These are phyloP conservation scores for Chamaenerion angustifolium DNA, from an alignment of 345 rosid genomes.

Conservation along the genomic window DNA sequence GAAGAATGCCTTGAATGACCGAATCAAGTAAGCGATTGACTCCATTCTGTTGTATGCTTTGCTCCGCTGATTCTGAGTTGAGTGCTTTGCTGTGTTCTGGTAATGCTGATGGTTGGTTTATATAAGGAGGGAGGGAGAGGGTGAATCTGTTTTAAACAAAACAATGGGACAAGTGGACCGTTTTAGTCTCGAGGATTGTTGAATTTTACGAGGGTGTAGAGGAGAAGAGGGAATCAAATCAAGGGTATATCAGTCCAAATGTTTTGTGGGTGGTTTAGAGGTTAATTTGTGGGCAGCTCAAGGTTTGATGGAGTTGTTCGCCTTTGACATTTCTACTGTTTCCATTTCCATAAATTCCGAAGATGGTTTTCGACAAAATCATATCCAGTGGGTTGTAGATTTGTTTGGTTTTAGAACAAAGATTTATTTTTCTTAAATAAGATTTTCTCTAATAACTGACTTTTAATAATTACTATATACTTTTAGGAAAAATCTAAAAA, in stretches of 20 bases:
- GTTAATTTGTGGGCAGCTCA: conserved; percentile 15
- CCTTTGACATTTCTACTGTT: not conserved
- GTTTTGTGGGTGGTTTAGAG: conserved; percentile 4
- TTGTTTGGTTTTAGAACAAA: too few relatives aligned
- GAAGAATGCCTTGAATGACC: not conserved
- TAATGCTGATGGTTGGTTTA: not conserved
- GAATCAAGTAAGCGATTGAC: not conserved
- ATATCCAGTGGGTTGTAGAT: too few relatives aligned
- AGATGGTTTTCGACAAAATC: too few relatives aligned
- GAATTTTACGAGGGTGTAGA: not conserved
- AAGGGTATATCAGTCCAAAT: conserved; percentile 2
- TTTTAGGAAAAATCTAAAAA: too few relatives aligned
- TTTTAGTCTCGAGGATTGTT: not conserved
- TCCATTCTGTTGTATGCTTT: not conserved
- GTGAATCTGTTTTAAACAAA: not conserved
- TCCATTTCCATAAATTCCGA: not conserved
- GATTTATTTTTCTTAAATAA: too few relatives aligned
- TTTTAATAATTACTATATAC: too few relatives aligned
- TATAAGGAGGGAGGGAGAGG: not conserved
- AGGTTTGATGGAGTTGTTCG: not conserved
- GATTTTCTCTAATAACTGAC: too few relatives aligned
- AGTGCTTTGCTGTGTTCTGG: not conserved
- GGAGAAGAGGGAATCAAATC: not conserved
- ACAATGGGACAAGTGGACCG: not conserved
- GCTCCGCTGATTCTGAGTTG: too few relatives aligned